Evolutionary conservation across 1,139 yeast species (phyloP).

Genomic region (Magnusiomyces tetraspermus): DNA sequence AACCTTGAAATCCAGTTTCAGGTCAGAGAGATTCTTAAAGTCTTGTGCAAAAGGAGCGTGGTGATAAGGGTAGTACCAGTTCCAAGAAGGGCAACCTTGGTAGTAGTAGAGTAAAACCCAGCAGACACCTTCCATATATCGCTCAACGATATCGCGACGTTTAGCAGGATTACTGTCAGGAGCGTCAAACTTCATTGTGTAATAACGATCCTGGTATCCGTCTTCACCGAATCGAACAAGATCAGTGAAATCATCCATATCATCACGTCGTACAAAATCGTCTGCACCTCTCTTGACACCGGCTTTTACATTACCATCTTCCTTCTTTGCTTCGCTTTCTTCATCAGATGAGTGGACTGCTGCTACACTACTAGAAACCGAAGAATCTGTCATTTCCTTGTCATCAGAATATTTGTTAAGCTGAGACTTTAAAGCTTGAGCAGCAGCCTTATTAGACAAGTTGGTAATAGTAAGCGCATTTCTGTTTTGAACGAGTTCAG

Average conservation of each 20-base stretch:
- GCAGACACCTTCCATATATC: conserved; percentile 87
- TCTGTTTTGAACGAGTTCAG: conserved; percentile 62
- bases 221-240: conserved; percentile 71
- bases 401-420: conserved; percentile 18
- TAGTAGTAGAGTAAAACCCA: conserved; percentile 92
- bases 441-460: conserved; percentile 63
- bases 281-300: conserved; percentile 11
- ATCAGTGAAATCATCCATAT: conserved; percentile 37
- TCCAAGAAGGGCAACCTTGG: conserved; percentile 98
- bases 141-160: conserved; percentile 53
- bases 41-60: conserved; percentile 97
- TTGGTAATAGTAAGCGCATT: conserved; percentile 65
- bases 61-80: conserved; percentile 94
- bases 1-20: conserved; percentile 51
- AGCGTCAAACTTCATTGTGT: conserved; percentile 61
- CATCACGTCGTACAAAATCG: conserved; percentile 15
- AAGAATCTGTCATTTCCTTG: conserved; percentile 11
- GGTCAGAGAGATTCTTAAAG: conserved; percentile 50
- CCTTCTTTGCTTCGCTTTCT: conserved; percentile 19
- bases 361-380: conserved; percentile 14
- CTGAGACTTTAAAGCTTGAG: conserved; percentile 49
- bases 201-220: conserved; percentile 79
- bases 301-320: conserved; percentile 19
- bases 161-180: conserved; percentile 44
- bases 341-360: conserved; percentile 14